These are phyloP conservation scores for Dichotomopilus funicola DNA, from an alignment of 2,329 filamentous ascomycete genomes.

Conservation along the genomic window DNA sequence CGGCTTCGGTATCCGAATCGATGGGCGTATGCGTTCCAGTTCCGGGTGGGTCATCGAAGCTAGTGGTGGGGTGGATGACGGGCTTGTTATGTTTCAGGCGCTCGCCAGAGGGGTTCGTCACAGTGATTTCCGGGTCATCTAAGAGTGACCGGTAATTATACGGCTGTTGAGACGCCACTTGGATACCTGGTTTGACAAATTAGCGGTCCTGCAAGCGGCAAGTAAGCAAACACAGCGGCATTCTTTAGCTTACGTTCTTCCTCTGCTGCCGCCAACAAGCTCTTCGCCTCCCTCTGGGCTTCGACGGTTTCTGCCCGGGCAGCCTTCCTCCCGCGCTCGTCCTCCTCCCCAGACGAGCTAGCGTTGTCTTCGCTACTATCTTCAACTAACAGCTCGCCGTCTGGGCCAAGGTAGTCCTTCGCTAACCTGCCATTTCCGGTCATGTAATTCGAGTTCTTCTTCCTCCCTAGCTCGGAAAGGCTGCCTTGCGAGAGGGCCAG, in stretches of 20 bases:
- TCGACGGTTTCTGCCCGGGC: constrained; percentile 36
- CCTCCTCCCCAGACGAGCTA: constrained; percentile 60
- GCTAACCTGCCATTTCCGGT: constrained; percentile 50
- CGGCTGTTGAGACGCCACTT: constrained; percentile 45
- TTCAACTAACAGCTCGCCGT: constrained; percentile 58
- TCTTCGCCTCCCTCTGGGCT: constrained; percentile 41
- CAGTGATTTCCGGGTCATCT: constrained; percentile 58
- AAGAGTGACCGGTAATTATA: constrained; percentile 59
- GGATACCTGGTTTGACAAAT: constrained; percentile 37
- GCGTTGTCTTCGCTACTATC: constrained; percentile 61
- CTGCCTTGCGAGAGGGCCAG: constrained; percentile 57
- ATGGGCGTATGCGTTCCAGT: constrained; percentile 52
- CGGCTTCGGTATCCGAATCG: constrained; percentile 80
- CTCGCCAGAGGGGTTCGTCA: constrained; percentile 58
- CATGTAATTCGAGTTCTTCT: constrained; percentile 44
- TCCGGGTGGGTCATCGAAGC: constrained; percentile 64
- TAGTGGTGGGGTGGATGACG: constrained; percentile 73
- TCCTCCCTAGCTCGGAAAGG: constrained; percentile 54
- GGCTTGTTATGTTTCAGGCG: constrained; percentile 49
- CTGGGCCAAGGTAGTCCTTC: constrained; percentile 60
- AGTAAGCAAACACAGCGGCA: too few species aligned
- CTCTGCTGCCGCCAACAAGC: constrained; percentile 66
- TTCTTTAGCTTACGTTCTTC: constrained; percentile 60
- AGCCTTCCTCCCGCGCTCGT: constrained; percentile 52
- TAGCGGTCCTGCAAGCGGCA: constrained; percentile 18